phyloP scores from a whole-genome alignment of 2,329 filamentous ascomycete species.

The Tetracladium maxilliforme region DNA sequence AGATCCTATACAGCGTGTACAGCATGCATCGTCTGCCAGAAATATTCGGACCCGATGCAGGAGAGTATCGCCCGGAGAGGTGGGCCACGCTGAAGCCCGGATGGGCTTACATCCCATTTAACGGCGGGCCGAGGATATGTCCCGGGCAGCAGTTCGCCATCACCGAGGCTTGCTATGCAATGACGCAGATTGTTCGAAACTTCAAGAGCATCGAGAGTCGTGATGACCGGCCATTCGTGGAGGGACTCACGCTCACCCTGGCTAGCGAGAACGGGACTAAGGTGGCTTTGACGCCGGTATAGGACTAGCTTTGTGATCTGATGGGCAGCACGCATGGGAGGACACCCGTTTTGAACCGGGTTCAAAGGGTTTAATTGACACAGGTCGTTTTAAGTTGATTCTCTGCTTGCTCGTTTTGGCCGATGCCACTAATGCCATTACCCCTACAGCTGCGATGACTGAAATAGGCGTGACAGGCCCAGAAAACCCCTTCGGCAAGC shows the following conservation, averaged over 20 bases:
- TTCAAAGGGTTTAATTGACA: too few species aligned
- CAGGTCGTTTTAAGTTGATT: too few species aligned
- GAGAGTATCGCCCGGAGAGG: slow-evolving; percentile 16
- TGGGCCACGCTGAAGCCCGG: slow-evolving; percentile 23
- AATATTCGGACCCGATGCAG: slow-evolving; percentile 17
- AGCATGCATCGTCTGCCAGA: slow-evolving; percentile 13
- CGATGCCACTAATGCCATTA: too few species aligned
- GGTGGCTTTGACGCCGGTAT: slow-evolving; percentile 4
- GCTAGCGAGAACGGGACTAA: slow-evolving; percentile 7
- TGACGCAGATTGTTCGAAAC: slow-evolving; percentile 16
- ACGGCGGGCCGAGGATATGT: slow-evolving; percentile 19
- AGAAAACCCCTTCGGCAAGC: too few species aligned
- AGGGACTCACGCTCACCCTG: slow-evolving; percentile 8
- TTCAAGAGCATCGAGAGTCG: slow-evolving; percentile 14
- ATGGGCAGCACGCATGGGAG: not conserved
- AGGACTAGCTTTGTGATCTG: too few species aligned
- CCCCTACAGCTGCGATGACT: too few species aligned
- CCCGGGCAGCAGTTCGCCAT: slow-evolving; percentile 20
- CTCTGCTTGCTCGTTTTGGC: too few species aligned
- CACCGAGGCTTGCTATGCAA: slow-evolving; percentile 17
- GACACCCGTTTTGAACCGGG: not conserved
- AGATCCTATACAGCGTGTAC: slow-evolving; percentile 11
- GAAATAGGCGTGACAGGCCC: too few species aligned
- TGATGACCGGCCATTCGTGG: slow-evolving; percentile 8
- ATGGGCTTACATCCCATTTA: slow-evolving; percentile 20